These are phyloP conservation scores for Cicer pinnatifidum DNA, from an alignment of 306 rosid species.

Conservation along the genomic window DNA sequence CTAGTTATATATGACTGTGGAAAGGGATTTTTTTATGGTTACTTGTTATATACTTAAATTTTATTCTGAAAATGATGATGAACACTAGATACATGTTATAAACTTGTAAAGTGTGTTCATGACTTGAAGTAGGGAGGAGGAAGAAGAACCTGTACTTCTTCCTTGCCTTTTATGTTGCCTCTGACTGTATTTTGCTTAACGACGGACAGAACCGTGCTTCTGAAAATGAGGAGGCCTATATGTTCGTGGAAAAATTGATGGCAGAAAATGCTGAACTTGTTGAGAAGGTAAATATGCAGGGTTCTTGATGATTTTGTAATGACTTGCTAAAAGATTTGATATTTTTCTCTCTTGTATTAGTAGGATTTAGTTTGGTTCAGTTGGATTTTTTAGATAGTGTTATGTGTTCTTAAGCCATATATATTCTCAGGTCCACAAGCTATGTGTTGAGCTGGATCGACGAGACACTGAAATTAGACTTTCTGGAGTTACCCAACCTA, in stretches of 20 bases:
- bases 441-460: slow-evolving; percentile 59
- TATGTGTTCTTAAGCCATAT: slow-evolving; percentile 24
- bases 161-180: slow-evolving; percentile 34
- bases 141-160: slow-evolving; percentile 27
- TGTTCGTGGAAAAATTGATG: slow-evolving; percentile 69
- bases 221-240: slow-evolving; percentile 62
- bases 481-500: slow-evolving; percentile 45
- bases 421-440: slow-evolving; percentile 60
- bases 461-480: slow-evolving; percentile 42
- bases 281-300: slow-evolving; percentile 70
- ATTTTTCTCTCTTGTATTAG: slow-evolving; percentile 2
- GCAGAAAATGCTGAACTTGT: slow-evolving; percentile 84
- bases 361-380: slow-evolving; percentile 25
- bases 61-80: slow-evolving; percentile 25
- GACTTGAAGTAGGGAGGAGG: slow-evolving; percentile 35
- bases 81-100: slow-evolving; percentile 27
- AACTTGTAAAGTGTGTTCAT: slow-evolving; percentile 17
- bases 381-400: slow-evolving; percentile 38
- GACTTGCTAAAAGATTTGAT: slow-evolving; percentile 1
- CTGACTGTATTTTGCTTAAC: slow-evolving; percentile 40
- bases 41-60: too few relatives aligned
- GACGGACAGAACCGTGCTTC: slow-evolving; percentile 51
- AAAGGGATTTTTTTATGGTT: not conserved
- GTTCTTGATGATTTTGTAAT: slow-evolving; percentile 14
- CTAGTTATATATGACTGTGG: slow-evolving; percentile 12